Conservation (phyloP, 192 early-diverging fungal genomes). For the Backusella circina region DNA sequence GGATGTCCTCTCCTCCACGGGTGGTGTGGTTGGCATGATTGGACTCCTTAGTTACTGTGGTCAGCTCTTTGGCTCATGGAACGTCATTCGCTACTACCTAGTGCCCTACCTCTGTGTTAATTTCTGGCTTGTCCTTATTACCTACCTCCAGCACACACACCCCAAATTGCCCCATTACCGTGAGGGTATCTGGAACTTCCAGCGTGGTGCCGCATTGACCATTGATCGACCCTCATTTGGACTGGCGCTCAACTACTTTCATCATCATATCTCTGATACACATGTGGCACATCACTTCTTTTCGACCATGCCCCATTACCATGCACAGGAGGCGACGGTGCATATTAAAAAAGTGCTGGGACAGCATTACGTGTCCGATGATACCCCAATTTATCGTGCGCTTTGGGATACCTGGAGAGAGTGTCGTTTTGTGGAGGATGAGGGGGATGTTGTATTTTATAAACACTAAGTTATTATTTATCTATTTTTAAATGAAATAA, state of each 20-base stretch:
- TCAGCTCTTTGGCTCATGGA: conserved; percentile 42
- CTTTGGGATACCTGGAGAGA: conserved; percentile 63
- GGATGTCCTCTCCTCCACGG: conserved; percentile 71
- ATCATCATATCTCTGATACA: conserved; percentile 82
- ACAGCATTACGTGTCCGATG: conserved; percentile 74
- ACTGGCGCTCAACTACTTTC: conserved; percentile 76
- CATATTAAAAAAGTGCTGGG: conserved; percentile 80
- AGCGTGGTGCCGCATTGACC: conserved; percentile 83
- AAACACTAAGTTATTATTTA: conserved; percentile 36
- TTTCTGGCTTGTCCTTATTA: conserved; percentile 96
- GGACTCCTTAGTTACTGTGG: conserved; percentile 48
- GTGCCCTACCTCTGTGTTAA: conserved; percentile 93
- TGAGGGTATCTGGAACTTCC: conserved; percentile 83
- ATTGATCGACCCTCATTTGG: conserved; percentile 87
- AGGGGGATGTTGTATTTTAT: conserved; percentile 74
- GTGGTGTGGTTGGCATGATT: conserved; percentile 54
- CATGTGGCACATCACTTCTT: conserved; percentile 97
- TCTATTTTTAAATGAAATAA: neutral
- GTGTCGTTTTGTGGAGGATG: conserved; percentile 93
- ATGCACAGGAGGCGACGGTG: conserved; percentile 83
- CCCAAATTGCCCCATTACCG: conserved; percentile 85
- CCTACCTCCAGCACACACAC: conserved; percentile 93
- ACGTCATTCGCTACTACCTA: conserved; percentile 81
- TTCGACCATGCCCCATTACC: conserved; percentile 97
- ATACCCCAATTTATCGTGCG: conserved; percentile 62